A percentile compares a stretch with the other conserved stretches of the same genome.
phyloP scores from a whole-genome alignment of 345 rosid species.

The Citrus mangshanensis region DNA sequence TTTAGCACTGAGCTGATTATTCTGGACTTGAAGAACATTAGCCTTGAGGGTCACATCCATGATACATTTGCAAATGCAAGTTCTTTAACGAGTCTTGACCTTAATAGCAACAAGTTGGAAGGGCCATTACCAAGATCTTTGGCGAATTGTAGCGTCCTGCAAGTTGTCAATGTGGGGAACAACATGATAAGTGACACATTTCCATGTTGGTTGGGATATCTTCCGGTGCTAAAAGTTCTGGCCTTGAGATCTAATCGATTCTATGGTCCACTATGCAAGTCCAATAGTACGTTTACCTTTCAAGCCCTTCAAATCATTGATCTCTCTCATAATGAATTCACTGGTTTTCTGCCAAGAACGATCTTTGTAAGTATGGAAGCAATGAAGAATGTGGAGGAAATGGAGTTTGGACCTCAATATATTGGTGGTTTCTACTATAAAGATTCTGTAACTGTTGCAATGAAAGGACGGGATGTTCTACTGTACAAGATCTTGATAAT shows the following conservation, averaged over 20 bases:
- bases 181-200: conserved; percentile 20
- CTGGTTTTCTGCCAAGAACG: background rate
- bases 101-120: conserved; percentile 17
- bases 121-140: conserved; percentile 19
- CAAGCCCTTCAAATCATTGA: no score
- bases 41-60: no score
- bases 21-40: no score
- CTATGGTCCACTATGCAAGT: no score
- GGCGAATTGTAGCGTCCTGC: conserved; percentile 2
- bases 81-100: background rate
- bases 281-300: no score
- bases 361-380: background rate
- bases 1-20: no score
- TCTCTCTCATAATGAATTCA: background rate
- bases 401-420: background rate
- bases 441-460: background rate
- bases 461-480: background rate
- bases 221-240: background rate
- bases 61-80: background rate
- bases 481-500: no score
- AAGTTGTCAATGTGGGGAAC: background rate
- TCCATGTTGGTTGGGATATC: conserved; percentile 14
- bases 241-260: no score
- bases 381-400: background rate
- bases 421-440: background rate